phyloP scores from a whole-genome alignment of 1,284 basidiomycete genomes.

The Trichosporon inkin region DNA sequence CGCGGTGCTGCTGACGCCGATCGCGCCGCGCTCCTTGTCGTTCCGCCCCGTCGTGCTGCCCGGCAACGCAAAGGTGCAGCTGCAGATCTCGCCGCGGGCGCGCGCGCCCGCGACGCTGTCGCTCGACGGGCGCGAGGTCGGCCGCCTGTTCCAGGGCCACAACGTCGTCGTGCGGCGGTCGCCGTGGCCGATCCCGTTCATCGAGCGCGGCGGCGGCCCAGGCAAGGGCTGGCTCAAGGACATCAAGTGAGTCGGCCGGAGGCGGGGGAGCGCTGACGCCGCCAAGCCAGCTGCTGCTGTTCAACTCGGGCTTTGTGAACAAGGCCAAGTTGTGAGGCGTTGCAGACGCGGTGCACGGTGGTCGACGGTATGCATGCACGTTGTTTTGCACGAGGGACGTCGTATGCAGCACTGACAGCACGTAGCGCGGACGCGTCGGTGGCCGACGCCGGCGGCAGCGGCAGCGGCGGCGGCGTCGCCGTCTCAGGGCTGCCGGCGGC shows the following conservation, averaged over 20 bases:
- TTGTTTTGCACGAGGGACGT: too few species aligned
- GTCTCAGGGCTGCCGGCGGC: too few species aligned
- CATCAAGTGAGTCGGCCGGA: constrained; percentile 61
- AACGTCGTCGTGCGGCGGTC: constrained; percentile 78
- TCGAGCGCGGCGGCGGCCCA: constrained; percentile 71
- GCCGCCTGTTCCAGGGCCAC: constrained; percentile 73
- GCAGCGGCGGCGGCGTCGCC: too few species aligned
- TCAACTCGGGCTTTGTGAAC: constrained; percentile 83
- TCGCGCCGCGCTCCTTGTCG: constrained; percentile 85
- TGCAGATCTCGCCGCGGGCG: constrained; percentile 79
- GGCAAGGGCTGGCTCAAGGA: constrained; percentile 94
- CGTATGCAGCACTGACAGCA: too few species aligned
- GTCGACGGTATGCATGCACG: too few species aligned
- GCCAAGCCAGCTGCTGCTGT: constrained; percentile 68
- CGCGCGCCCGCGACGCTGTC: constrained; percentile 83
- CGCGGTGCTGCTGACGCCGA: constrained; percentile 85
- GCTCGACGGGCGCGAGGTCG: constrained; percentile 83
- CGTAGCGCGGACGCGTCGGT: too few species aligned
- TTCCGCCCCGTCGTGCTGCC: constrained; percentile 91
- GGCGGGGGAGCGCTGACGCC: neutral
- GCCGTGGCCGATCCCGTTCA: constrained; percentile 84
- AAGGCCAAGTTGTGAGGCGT: constrained; percentile 40
- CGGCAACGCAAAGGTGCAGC: constrained; percentile 65
- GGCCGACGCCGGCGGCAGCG: too few species aligned
- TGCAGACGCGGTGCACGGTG: too few species aligned